A percentile compares a stretch with the other conserved stretches of the same genome.
Evolutionary conservation across 2,329 filamentous ascomycete genomes (phyloP).

Genomic region (Nigrograna mackinnonii): DNA sequence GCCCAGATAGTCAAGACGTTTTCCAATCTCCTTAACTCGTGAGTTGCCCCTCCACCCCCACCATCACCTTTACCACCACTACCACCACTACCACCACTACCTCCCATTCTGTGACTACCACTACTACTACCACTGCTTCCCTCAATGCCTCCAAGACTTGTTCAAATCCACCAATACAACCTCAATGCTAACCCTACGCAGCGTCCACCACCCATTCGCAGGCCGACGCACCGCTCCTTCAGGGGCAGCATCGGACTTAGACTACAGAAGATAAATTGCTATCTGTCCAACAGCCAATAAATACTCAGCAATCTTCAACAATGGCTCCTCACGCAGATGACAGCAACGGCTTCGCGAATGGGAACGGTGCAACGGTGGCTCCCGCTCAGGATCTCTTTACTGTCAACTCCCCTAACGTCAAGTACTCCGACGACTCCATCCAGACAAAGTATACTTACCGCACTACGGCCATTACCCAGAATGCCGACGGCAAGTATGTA

Average conservation of each 20-base stretch:
- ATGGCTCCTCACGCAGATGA: constrained; percentile 96
- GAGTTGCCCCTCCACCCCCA: constrained; percentile 47
- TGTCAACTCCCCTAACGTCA: constrained; percentile 90
- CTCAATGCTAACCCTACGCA: constrained; percentile 38
- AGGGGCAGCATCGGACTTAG: constrained; percentile 73
- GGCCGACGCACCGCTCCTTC: constrained; percentile 89
- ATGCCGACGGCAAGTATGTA: constrained; percentile 74
- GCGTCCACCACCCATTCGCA: constrained; percentile 94
- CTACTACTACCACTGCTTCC: no score
- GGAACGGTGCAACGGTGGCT: constrained; percentile 44
- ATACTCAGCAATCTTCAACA: constrained; percentile 38
- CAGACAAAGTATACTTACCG: constrained; percentile 95
- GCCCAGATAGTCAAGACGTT: constrained; percentile 84
- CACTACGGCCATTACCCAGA: constrained; percentile 79
- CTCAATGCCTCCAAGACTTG: no score
- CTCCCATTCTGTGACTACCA: no score
- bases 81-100: no score
- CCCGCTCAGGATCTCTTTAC: constrained; percentile 70
- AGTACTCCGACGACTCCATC: constrained; percentile 87
- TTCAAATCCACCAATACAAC: no score
- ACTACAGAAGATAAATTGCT: constrained; percentile 41
- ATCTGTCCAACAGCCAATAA: constrained; percentile 23
- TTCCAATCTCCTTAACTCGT: constrained; percentile 98
- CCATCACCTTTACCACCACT: no score
- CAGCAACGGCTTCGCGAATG: constrained; percentile 58